Evolutionary conservation across 1,139 yeast genomes (phyloP), one percentile per base, ranked within the genome.

Genomic region (Suhomyces terraborum): DNA sequence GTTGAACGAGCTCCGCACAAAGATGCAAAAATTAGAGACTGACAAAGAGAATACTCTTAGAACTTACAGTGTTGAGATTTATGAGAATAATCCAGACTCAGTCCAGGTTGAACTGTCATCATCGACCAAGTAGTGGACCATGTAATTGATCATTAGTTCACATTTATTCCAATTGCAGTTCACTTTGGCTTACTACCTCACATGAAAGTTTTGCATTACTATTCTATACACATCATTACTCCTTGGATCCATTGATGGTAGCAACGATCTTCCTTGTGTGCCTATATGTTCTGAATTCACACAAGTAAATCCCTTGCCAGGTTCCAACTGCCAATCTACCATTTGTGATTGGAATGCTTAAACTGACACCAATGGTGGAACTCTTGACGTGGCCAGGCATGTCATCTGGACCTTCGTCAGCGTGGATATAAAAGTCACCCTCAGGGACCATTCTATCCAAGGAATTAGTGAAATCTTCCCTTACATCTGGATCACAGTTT

Each of bases 301-400:
- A 72, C 36, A 84, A 66, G 69, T 84, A 85, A 34, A 86, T 74
- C 0, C 94, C 95, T 57, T 86, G 95, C 95, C 95, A 86, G 1
- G 93, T 85, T 3, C 95, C 95, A 0, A 82, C 70, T 1, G 83
- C 84, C 45, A 86, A 64, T 35, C 69, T 61, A 0, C 95, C 95
- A 51, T 84, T 77, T 13, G 73, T 58, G 40, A 86, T 84, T 1
- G 95, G 95, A 35, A 86, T 78, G 10, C 77, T 69, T 31, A 86
- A 65, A 9, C 80, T 73, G 2, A 79, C 83, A 19, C 95, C 94
- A 8, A 84, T 74, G 35, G 84, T 63, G 31, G 82, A 65, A 24
- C 85, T 73, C 54, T 84, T 82, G 42, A 82, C 79, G 59, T 86
- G 95, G 0, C 89, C 87, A 1, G 93, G 88, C 88, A 84, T 83